Percentiles rank a stretch among this genome's conserved stretches.
Conservation (phyloP, 176 grass and related monocot genomes). For the Aegilops sharonensis region DNA sequence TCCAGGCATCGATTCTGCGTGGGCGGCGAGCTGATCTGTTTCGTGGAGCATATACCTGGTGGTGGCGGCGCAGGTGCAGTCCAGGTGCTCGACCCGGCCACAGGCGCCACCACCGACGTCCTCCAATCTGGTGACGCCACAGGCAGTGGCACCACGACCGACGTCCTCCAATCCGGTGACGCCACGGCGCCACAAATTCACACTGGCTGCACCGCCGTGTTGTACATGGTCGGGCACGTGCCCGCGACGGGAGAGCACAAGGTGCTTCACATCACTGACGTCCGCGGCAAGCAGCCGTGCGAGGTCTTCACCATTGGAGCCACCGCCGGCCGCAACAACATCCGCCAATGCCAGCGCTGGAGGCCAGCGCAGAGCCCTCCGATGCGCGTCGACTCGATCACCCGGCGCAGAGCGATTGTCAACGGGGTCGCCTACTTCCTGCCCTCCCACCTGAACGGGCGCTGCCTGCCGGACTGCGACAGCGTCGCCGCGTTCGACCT, state of each 20-base stretch:
- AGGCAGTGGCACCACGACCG: neutral
- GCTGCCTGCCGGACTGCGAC: neutral
- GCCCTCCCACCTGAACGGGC: too few species aligned
- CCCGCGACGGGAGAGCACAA: constrained; percentile 17
- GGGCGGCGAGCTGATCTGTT: neutral
- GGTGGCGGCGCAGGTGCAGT: neutral
- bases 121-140: neutral
- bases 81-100: neutral
- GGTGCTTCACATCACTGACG: constrained; percentile 2
- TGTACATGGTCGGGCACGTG: constrained; percentile 26
- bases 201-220: neutral
- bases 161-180: neutral
- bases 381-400: neutral
- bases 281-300: neutral
- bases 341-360: neutral
- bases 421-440: constrained; percentile 8
- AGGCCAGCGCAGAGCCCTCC: neutral
- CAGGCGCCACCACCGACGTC: neutral
- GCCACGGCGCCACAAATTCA: neutral
- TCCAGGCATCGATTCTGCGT: neutral
- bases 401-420: neutral
- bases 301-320: constrained; percentile 18
- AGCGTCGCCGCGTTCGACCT: constrained; percentile 11
- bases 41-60: too few species aligned
- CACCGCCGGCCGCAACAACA: neutral